Conservation (phyloP, 331 rosid species). For the Spiraea crenata region DNA sequence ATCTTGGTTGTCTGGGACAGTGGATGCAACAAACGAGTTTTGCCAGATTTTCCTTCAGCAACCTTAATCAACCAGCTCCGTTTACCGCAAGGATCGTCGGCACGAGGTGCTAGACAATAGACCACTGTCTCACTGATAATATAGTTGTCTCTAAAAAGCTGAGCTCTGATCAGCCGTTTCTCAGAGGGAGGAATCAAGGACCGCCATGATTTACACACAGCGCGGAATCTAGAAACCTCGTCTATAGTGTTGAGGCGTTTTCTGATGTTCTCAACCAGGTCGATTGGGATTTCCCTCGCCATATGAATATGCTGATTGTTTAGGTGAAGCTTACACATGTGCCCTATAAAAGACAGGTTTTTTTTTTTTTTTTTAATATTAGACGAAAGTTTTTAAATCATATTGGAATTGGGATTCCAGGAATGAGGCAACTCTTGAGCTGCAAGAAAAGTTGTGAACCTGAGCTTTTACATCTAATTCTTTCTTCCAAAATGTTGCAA, state of each 20-base stretch:
- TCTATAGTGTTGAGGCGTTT: not conserved
- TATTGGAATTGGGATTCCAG: no score
- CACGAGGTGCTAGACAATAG: not conserved
- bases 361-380: no score
- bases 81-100: not conserved
- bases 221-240: not conserved
- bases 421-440: not conserved
- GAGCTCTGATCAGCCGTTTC: not conserved
- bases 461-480: no score
- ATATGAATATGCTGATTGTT: not conserved
- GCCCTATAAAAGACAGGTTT: not conserved
- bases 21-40: not conserved
- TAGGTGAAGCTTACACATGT: not conserved
- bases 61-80: not conserved
- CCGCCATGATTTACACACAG: not conserved
- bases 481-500: no score
- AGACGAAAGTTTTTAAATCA: not conserved
- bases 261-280: not conserved
- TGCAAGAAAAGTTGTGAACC: not conserved
- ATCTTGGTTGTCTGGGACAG: not conserved
- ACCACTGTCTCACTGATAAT: not conserved
- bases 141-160: not conserved
- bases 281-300: not conserved
- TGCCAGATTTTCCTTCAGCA: not conserved
- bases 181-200: constrained; percentile 6